These are phyloP conservation scores for Blastomyces emzantsi DNA, from an alignment of 2,329 filamentous ascomycete genomes.

Conservation along the genomic window DNA sequence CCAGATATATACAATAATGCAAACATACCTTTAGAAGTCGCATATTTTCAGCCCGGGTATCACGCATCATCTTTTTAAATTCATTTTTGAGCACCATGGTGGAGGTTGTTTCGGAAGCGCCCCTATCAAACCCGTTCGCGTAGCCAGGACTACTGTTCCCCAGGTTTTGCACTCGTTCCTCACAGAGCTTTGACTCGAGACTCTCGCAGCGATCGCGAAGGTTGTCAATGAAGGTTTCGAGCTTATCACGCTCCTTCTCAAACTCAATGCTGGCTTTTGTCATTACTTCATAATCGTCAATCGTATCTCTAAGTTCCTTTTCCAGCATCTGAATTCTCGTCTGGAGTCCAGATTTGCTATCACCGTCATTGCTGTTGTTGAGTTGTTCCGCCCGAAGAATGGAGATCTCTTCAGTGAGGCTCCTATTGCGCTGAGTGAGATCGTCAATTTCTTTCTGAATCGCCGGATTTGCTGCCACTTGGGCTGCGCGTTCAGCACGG, in stretches of 20 bases:
- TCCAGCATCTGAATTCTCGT: constrained; percentile 49
- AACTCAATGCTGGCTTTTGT: constrained; percentile 61
- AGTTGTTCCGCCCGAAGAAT: constrained; percentile 29
- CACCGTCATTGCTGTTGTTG: constrained; percentile 17
- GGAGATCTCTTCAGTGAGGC: constrained; percentile 41
- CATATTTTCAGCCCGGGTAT: constrained; percentile 57
- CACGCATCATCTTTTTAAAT: constrained; percentile 74
- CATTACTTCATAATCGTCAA: constrained; percentile 61
- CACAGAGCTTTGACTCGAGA: constrained; percentile 55
- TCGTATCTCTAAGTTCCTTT: constrained; percentile 57
- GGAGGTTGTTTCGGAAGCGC: constrained; percentile 50
- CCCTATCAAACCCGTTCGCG: constrained; percentile 23
- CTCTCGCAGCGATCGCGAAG: constrained; percentile 55
- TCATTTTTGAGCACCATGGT: constrained; percentile 62
- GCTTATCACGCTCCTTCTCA: constrained; percentile 58
- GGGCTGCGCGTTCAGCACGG: constrained; percentile 59
- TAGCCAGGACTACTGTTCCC: constrained; percentile 45
- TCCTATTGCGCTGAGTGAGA: constrained; percentile 42
- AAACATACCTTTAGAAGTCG: constrained; percentile 54
- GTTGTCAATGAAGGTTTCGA: constrained; percentile 55
- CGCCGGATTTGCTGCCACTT: constrained; percentile 50
- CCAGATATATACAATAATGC: constrained; percentile 5
- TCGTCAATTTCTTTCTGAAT: constrained; percentile 53
- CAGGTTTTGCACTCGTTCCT: constrained; percentile 59
- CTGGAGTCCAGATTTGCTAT: constrained; percentile 27